Percentiles rank a stretch among this genome's conserved stretches.
Conservation (phyloP, 768 basidiomycete genomes). For the Auriscalpium orientale region DNA sequence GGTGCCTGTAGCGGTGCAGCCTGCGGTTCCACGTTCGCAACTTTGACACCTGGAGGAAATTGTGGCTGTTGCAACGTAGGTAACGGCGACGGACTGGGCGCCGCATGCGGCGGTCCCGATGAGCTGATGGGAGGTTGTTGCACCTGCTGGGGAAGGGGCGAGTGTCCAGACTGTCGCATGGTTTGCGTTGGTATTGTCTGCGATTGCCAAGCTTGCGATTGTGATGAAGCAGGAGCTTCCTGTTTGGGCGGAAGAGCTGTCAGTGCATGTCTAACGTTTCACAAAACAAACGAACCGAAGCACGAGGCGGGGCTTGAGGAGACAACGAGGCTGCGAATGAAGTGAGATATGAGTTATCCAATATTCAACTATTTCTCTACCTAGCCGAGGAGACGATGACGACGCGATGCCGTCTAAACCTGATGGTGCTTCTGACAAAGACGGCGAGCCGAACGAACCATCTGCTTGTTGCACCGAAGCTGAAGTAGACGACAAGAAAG, state of each 20-base stretch:
- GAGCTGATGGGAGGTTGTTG: conserved; percentile 20
- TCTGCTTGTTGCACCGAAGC: conserved; percentile 52
- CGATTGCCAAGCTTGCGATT: conserved; percentile 11
- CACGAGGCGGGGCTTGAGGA: neutral
- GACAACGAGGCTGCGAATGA: too few species aligned
- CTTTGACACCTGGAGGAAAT: conserved; percentile 16
- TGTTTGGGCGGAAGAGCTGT: neutral
- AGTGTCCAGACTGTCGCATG: conserved; percentile 28
- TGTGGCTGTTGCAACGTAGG: conserved; percentile 7
- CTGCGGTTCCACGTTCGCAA: neutral
- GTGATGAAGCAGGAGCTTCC: neutral
- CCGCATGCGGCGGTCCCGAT: conserved; percentile 4
- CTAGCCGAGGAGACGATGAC: conserved; percentile 44
- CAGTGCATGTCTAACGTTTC: too few species aligned
- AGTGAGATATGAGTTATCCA: too few species aligned
- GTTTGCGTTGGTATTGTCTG: conserved; percentile 6
- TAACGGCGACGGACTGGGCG: neutral
- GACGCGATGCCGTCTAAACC: conserved; percentile 36
- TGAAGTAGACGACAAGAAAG: conserved; percentile 69
- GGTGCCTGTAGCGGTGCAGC: conserved; percentile 18
- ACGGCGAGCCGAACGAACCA: conserved; percentile 67
- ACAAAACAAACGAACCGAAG: too few species aligned
- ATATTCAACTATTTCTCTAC: neutral
- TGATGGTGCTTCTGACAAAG: conserved; percentile 57
- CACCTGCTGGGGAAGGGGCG: conserved; percentile 43